Evolutionary conservation across 768 basidiomycete genomes (phyloP).

Genomic region (Cubamyces lactineus): DNA sequence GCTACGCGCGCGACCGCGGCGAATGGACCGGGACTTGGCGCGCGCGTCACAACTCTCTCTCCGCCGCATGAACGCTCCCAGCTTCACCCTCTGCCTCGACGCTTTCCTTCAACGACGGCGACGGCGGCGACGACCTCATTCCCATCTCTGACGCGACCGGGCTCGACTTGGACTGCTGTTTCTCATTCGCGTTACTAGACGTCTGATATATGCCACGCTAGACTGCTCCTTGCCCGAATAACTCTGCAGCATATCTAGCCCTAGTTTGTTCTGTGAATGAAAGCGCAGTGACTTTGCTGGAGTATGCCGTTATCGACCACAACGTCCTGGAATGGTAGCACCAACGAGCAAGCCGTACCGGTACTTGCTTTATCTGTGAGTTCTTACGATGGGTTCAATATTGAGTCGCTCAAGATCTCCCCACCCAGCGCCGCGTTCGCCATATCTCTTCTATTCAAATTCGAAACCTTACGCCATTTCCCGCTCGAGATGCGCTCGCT

Average conservation of each 20-base stretch:
- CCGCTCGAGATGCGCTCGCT: slow-evolving; percentile 75
- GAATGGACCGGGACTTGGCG: not conserved
- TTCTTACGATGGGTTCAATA: slow-evolving; percentile 6
- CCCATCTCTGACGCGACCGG: not conserved
- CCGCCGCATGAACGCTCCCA: slow-evolving; percentile 13
- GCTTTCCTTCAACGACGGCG: slow-evolving; percentile 11
- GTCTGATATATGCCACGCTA: slow-evolving; percentile 7
- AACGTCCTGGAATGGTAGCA: not conserved
- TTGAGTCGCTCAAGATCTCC: not conserved
- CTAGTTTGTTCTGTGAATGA: not conserved
- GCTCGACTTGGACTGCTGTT: not conserved
- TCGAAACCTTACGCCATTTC: slow-evolving; percentile 84
- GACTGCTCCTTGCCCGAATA: not conserved
- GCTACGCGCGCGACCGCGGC: slow-evolving; percentile 13
- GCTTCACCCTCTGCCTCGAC: slow-evolving; percentile 5
- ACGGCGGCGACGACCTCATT: slow-evolving; percentile 9
- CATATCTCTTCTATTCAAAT: slow-evolving; percentile 76
- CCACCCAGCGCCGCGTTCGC: slow-evolving; percentile 62
- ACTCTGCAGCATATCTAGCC: not conserved
- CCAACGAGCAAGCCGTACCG: not conserved
- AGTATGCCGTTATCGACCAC: slow-evolving; percentile 8
- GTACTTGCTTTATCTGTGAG: not conserved
- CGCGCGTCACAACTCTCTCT: slow-evolving; percentile 10
- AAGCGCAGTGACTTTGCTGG: not conserved
- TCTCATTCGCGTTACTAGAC: not conserved